Percentiles rank a stretch among this genome's conserved stretches.
phyloP scores from a whole-genome alignment of 495 filamentous ascomycete genomes.

The Aspergillus kassunensis region DNA sequence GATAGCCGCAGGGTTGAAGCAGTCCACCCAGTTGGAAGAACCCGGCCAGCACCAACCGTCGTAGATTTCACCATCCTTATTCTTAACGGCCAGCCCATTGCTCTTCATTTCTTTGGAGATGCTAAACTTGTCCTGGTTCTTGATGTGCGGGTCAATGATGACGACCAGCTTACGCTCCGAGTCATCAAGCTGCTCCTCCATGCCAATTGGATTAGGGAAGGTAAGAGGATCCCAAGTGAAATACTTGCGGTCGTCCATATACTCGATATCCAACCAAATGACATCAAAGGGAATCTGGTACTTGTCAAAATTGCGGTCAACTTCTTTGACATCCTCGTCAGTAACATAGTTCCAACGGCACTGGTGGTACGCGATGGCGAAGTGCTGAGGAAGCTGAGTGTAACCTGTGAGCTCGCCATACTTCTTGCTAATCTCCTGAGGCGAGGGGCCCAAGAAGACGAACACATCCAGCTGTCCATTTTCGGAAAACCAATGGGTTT shows the following conservation, averaged over 20 bases:
- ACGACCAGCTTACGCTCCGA: constrained; percentile 86
- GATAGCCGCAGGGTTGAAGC: constrained; percentile 81
- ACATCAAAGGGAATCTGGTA: constrained; percentile 94
- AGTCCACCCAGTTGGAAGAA: constrained; percentile 91
- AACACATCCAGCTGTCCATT: constrained; percentile 86
- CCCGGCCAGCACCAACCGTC: constrained; percentile 99
- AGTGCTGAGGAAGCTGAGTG: constrained; percentile 84
- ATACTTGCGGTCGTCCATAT: constrained; percentile 93
- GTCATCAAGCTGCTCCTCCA: constrained; percentile 79
- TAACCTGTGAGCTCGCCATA: constrained; percentile 95
- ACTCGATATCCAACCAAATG: constrained; percentile 98
- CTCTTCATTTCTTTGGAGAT: constrained; percentile 77
- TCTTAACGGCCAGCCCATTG: constrained; percentile 75
- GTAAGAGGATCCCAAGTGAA: constrained; percentile 91
- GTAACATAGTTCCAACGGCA: constrained; percentile 99
- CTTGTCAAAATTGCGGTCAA: constrained; percentile 94
- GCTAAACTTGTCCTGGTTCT: constrained; percentile 75
- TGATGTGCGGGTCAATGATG: constrained; percentile 97
- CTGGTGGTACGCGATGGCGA: constrained; percentile 91
- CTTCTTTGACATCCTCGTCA: constrained; percentile 92
- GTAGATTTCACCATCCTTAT: constrained; percentile 85
- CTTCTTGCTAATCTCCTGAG: constrained; percentile 70
- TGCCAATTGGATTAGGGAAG: constrained; percentile 79
- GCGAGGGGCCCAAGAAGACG: constrained; percentile 84
- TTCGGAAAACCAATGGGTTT: constrained; percentile 97